Percentiles rank a stretch among this genome's conserved stretches.
phyloP scores from a whole-genome alignment of 345 rosid genomes.

The Eucalyptus marginata region DNA sequence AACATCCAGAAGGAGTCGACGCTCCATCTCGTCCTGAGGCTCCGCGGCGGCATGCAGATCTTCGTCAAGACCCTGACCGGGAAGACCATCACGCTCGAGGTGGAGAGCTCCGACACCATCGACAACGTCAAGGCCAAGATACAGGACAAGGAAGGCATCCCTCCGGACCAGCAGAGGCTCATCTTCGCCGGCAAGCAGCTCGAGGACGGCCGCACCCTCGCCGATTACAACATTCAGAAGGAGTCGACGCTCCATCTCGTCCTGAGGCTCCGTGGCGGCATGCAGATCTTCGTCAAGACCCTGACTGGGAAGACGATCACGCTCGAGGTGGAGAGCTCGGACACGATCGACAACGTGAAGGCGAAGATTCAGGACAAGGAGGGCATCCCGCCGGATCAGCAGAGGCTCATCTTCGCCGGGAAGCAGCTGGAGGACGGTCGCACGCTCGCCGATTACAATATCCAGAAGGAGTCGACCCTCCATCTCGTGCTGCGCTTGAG shows the following conservation, averaged over 20 bases:
- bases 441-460: conserved; percentile 3
- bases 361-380: conserved; percentile 5
- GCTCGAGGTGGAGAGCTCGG: conserved; percentile 1
- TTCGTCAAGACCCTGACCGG: conserved; percentile 7
- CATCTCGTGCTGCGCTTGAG: not conserved
- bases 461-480: conserved; percentile 7
- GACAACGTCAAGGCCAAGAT: conserved; percentile 8
- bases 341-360: conserved; percentile 3
- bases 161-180: conserved; percentile 3
- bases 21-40: conserved; percentile 4
- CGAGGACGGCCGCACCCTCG: conserved; percentile 5
- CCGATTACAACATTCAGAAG: conserved; percentile 10
- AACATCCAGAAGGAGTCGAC: conserved; percentile 11
- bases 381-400: conserved; percentile 3
- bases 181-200: conserved; percentile 9
- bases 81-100: not conserved
- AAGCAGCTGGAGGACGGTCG: conserved; percentile 8
- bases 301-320: conserved; percentile 6
- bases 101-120: conserved; percentile 4
- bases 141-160: conserved; percentile 7
- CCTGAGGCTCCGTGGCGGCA: not conserved
- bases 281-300: conserved; percentile 12
- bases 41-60: conserved; percentile 7
- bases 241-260: conserved; percentile 9
- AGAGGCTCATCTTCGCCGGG: conserved; percentile 4